phyloP scores from a whole-genome alignment of 805 yeast species.

The Suhomyces sp. region DNA sequence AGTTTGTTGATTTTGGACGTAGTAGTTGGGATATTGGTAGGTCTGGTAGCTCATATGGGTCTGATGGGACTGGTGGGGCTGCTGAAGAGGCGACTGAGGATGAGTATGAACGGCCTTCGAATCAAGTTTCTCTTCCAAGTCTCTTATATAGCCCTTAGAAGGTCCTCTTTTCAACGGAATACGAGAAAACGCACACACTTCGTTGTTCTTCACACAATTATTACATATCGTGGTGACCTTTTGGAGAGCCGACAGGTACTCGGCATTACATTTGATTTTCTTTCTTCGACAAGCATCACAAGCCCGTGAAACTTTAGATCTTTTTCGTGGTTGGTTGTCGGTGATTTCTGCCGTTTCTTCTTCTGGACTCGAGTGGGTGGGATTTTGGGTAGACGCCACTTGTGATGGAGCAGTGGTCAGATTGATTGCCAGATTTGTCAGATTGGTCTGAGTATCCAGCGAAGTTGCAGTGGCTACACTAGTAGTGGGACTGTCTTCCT shows the following conservation, averaged over 20 bases:
- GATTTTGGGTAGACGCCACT: no score
- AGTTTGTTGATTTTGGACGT: not conserved
- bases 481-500: not conserved
- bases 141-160: slow-evolving; percentile 62
- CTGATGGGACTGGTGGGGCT: slow-evolving; percentile 19
- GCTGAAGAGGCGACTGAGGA: not conserved
- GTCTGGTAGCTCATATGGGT: not conserved
- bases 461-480: not conserved
- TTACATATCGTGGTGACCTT: slow-evolving; percentile 54
- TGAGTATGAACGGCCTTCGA: not conserved
- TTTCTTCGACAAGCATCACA: slow-evolving; percentile 78
- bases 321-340: slow-evolving; percentile 42
- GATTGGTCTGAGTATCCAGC: not conserved
- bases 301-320: slow-evolving; percentile 75
- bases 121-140: slow-evolving; percentile 36
- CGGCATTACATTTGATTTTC: slow-evolving; percentile 70
- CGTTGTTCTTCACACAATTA: slow-evolving; percentile 59
- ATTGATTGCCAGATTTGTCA: not conserved
- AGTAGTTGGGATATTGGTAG: not conserved
- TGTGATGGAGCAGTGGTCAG: no score
- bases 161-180: slow-evolving; percentile 80
- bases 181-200: slow-evolving; percentile 63
- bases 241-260: slow-evolving; percentile 42
- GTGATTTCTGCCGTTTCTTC: not conserved
- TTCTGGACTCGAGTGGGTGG: not conserved